Evolutionary conservation across 441 rosid genomes (phyloP).

Genomic region (Dalechampia spathulata): DNA sequence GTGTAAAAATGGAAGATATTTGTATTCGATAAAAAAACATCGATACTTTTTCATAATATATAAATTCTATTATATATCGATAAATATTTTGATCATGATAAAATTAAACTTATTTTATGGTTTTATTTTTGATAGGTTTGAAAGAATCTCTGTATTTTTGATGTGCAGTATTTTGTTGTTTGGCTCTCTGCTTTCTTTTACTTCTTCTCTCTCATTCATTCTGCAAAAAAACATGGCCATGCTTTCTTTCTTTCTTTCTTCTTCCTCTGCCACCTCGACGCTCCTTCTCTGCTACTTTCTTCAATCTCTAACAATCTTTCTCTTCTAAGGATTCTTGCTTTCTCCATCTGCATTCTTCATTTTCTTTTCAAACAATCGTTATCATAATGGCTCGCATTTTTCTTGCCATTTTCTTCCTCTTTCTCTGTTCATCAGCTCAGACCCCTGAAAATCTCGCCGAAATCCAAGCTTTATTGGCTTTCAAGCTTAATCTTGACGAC

Average conservation of each 20-base stretch:
- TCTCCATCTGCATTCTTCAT: background rate
- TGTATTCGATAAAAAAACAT: too few relatives aligned
- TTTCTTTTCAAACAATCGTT: background rate
- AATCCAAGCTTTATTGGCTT: slow-evolving; percentile 64
- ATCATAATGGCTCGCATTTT: background rate
- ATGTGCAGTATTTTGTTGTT: slow-evolving; percentile 6
- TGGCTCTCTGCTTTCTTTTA: background rate
- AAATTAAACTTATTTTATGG: too few relatives aligned
- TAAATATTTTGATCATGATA: too few relatives aligned
- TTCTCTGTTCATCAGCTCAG: slow-evolving; percentile 28
- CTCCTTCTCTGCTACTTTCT: background rate
- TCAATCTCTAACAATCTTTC: background rate
- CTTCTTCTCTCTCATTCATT: background rate
- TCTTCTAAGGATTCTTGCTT: background rate
- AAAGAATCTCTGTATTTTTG: slow-evolving; percentile 3
- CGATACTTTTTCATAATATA: too few relatives aligned
- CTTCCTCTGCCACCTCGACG: background rate
- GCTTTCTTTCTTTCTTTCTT: background rate
- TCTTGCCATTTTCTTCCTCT: slow-evolving; percentile 16
- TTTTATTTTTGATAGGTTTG: too few relatives aligned
- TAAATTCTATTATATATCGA: too few relatives aligned
- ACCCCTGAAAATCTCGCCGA: slow-evolving; percentile 31
- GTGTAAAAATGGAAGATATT: too few relatives aligned
- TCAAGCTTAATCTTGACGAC: slow-evolving; percentile 65
- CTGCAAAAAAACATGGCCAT: slow-evolving; percentile 7